Base-by-base conservation (phyloP, 2,329 filamentous ascomycete genomes). In the Akanthomyces lecanii region DNA sequence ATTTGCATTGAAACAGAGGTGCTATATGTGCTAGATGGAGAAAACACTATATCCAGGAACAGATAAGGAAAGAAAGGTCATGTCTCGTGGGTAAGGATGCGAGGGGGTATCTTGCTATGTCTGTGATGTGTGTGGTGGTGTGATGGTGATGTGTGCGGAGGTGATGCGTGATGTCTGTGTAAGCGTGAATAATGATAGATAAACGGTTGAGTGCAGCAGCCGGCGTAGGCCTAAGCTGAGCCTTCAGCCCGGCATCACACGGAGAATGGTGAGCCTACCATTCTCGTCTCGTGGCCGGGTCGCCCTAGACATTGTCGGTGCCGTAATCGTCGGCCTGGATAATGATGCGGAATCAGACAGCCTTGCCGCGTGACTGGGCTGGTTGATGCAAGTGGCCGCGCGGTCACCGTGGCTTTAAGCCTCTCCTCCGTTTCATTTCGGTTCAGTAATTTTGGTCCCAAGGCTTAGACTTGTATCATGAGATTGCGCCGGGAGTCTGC, bases 401-500 rank as follows among this genome's bases (percentile, higher is more conserved):
- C 14, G 3, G 38, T 40, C 12, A 40, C 3, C 14, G 14, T 5
- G 12, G 14, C 38, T 16, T 30, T 10, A 16, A 16, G 5, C 38
- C 12, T 7, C 6, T 30, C 28, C 6, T 30, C 28, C 28, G 33
- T 10, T 10, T 38, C 33, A 7, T 38, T 40, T 5, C 14, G 10
- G 16, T 40, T 40, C 38, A 40, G 12, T 40, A 16, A 14, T n/a
- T 47, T 23, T 28, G 11, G 18, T 59, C 18, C 23, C 18, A 3
- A 16, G 14, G 6, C 8, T 68, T 71, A 86, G 21, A 88, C 79
- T 21, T 77, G 76, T 64, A 90, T 88, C 65, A 82, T 85, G 54
- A 88, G 79, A 63, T 82, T 85, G 70, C 90, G 89, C 66, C 88
- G 81, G 61, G 81, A 78, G 53, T 89, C 86, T 1, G 86, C 88